These are phyloP conservation scores for Halophytophthora batemanensis DNA, from an alignment of 352 stramenopile species.

Conservation along the genomic window DNA sequence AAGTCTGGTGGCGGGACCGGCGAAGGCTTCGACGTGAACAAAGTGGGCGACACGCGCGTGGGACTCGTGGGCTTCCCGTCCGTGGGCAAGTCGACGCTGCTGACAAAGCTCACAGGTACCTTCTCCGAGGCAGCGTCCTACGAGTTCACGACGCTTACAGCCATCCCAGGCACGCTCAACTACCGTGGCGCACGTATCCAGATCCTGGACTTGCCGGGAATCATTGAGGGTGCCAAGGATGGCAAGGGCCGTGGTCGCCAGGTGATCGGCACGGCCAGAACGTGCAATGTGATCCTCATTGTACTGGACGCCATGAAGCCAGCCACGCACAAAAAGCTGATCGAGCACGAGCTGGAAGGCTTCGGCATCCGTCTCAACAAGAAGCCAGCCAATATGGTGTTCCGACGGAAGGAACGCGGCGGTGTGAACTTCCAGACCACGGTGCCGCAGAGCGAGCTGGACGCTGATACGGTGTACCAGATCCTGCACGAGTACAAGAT, in stretches of 20 bases:
- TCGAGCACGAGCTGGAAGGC: constrained; percentile 97
- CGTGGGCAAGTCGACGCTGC: constrained; percentile 97
- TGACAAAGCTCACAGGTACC: constrained; percentile 97
- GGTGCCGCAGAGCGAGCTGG: constrained; percentile 90
- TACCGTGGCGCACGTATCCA: constrained; percentile 90
- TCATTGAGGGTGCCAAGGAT: constrained; percentile 99
- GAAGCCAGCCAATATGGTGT: constrained; percentile 94
- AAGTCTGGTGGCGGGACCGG: constrained; percentile 62
- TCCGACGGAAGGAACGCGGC: constrained; percentile 96
- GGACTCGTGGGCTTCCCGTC: constrained; percentile 98
- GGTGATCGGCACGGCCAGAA: constrained; percentile 96
- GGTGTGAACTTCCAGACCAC: constrained; percentile 97
- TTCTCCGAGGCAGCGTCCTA: constrained; percentile 95
- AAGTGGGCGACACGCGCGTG: constrained; percentile 96
- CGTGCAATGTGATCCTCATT: constrained; percentile 98
- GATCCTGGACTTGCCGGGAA: constrained; percentile 92
- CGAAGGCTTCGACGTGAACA: constrained; percentile 91
- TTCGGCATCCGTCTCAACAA: constrained; percentile 99
- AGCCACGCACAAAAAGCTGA: constrained; percentile 98
- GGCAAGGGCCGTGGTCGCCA: constrained; percentile 96
- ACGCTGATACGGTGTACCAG: constrained; percentile 91
- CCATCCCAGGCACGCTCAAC: constrained; percentile 97
- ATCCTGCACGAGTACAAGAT: constrained; percentile 99
- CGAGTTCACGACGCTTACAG: constrained; percentile 99
- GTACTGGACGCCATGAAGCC: constrained; percentile 97